These are phyloP conservation scores for Fusarium acutatum DNA, from an alignment of 2,329 filamentous ascomycete genomes.

Conservation along the genomic window DNA sequence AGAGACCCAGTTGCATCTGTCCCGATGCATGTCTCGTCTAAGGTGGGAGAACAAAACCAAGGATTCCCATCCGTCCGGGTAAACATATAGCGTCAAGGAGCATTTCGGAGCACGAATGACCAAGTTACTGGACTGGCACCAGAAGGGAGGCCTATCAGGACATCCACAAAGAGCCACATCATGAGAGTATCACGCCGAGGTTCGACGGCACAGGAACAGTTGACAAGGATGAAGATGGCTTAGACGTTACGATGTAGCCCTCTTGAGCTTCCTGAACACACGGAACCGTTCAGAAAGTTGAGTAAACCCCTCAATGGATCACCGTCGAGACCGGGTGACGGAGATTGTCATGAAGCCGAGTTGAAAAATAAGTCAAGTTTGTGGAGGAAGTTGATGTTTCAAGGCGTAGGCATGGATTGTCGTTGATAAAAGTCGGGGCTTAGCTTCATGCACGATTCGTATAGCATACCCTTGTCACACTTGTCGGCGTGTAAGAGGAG, in stretches of 20 bases:
- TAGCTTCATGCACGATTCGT: conserved; percentile 43
- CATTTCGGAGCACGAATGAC: not conserved
- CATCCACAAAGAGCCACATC: not conserved
- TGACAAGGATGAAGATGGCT: not conserved
- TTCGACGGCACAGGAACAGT: not conserved
- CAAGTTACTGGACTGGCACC: not conserved
- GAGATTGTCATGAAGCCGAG: conserved; percentile 20
- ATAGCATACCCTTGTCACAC: conserved; percentile 33
- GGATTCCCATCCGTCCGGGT: not conserved
- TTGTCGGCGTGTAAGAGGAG: not conserved
- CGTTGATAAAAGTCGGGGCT: conserved; percentile 22
- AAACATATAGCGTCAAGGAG: not conserved
- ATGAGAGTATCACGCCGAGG: not conserved
- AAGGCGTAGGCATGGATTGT: not conserved
- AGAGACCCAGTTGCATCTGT: not conserved
- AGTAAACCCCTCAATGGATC: not conserved
- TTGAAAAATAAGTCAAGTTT: not conserved
- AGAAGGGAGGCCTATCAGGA: not conserved
- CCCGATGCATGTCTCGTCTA: conserved; percentile 27
- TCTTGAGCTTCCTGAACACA: not conserved
- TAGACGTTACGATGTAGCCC: not conserved
- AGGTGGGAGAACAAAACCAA: not conserved
- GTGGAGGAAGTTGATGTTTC: conserved; percentile 13
- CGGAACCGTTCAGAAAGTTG: too few species aligned
- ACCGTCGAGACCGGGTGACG: not conserved